Percentiles rank a stretch among this genome's conserved stretches.
These are phyloP conservation scores for Cicer bijugum DNA, from an alignment of 306 rosid genomes.

Conservation along the genomic window DNA sequence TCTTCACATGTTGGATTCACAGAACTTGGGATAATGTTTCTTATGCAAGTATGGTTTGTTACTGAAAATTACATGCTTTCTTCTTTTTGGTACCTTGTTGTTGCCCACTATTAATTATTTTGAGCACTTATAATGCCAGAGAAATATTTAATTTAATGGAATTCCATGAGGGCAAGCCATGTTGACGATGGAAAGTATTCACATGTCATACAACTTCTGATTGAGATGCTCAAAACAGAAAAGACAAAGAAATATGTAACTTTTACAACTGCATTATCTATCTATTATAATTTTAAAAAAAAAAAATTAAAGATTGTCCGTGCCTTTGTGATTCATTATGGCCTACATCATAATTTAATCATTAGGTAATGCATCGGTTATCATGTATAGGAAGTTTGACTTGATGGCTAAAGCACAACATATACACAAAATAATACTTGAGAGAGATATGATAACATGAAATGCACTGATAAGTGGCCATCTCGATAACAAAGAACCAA, in stretches of 20 bases:
- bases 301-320: constrained; percentile 65
- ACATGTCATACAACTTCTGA: constrained; percentile 57
- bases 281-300: constrained; percentile 66
- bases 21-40: no score
- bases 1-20: no score
- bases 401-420: constrained; percentile 57
- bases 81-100: no score
- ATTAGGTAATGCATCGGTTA: constrained; percentile 71
- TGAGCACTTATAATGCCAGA: no score
- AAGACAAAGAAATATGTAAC: constrained; percentile 63
- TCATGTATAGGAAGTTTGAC: constrained; percentile 80
- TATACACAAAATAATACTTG: constrained; percentile 58
- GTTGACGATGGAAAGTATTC: constrained; percentile 61
- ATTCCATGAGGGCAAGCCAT: constrained; percentile 81
- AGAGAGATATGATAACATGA: constrained; percentile 80
- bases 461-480: constrained; percentile 79
- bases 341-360: constrained; percentile 61
- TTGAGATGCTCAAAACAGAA: constrained; percentile 60
- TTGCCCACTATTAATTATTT: no score
- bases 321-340: constrained; percentile 59
- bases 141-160: constrained; percentile 87
- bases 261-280: constrained; percentile 72
- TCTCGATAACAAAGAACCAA: constrained; percentile 69
- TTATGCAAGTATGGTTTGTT: no score
- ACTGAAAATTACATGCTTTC: no score